Base-by-base conservation (phyloP, 2,329 filamentous ascomycete genomes). In the Aschersonia sp. region DNA sequence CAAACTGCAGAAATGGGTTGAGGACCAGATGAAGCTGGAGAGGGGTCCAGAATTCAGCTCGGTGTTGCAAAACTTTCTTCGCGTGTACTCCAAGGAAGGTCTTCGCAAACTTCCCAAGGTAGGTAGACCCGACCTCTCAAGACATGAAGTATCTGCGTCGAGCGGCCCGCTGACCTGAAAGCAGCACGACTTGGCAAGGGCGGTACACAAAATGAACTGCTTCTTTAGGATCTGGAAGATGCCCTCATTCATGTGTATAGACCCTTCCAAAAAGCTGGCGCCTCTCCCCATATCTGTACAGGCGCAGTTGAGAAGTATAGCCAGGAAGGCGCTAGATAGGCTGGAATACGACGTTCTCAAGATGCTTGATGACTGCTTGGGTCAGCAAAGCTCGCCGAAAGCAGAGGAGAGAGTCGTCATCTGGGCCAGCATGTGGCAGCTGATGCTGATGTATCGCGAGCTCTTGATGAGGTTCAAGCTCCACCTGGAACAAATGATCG, bases 161-260 rank as follows among this genome's bases (percentile, higher is more conserved):
- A 8, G 8, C 2, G 35, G 8, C 35, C 35, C 35, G 48, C 52
- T 60, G 52, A 61, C 51, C 44, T 7, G 29, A n/a, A 47, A 30
- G 42, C 54, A 71, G 68, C 60, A 66, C 51, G 58, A 63, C 31
- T 61, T 73, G 31, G 63, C 71, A 12, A 58, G 56, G 43, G 66
- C 67, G 50, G 67, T 72, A 39, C 66, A 70, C 50, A 61, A 62
- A 46, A 65, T 74, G 61, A 68, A 68, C 52, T 72, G 68, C 58
- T 68, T 73, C 61, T 73, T 72, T 56, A 66, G 62, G 50, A 70
- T 74, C 51, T 73, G 67, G 69, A 67, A 65, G 49, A 65, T 67
- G 14, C 57, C 61, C 6, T 60, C 59, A 1, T 71, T 73, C 50
- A 64, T 60, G 53, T 71, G 64, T 53, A 59, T 60, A 29, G 63